These are phyloP conservation scores for Podaxis carcinomalis DNA, from an alignment of 768 basidiomycete genomes.

Conservation along the genomic window DNA sequence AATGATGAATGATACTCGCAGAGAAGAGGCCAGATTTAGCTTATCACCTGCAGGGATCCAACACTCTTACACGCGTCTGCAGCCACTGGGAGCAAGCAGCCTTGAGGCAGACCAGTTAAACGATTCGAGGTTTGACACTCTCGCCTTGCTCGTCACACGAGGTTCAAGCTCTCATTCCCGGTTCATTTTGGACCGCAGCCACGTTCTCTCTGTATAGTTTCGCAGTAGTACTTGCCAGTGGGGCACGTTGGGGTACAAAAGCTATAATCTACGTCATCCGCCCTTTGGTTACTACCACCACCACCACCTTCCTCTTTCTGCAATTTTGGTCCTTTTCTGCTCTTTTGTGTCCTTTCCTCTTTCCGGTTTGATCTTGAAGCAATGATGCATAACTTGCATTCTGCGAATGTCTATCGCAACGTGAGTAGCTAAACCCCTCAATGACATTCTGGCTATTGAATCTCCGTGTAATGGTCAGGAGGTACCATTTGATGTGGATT, in stretches of 20 bases:
- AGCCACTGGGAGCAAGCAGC: neutral
- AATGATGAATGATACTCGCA: neutral
- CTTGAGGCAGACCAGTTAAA: neutral
- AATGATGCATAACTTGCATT: neutral
- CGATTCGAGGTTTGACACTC: neutral
- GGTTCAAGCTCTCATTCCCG: neutral
- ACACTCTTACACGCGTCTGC: neutral
- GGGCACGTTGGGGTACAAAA: constrained; percentile 3
- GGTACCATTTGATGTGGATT: constrained; percentile 34
- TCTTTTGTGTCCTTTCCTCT: neutral
- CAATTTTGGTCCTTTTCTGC: neutral
- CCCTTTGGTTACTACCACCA: neutral
- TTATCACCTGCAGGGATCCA: neutral
- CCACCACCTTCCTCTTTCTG: neutral
- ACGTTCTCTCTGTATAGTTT: neutral
- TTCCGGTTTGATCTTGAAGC: neutral
- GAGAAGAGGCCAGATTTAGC: neutral
- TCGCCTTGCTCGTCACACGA: neutral
- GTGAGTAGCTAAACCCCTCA: neutral
- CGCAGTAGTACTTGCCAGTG: neutral
- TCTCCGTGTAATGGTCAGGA: neutral
- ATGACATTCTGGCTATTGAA: neutral
- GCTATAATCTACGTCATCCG: neutral
- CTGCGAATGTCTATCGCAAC: neutral
- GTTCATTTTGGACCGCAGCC: neutral